Conservation (phyloP, 2,329 filamentous ascomycete genomes). For the Aureobasidium uvarum region DNA sequence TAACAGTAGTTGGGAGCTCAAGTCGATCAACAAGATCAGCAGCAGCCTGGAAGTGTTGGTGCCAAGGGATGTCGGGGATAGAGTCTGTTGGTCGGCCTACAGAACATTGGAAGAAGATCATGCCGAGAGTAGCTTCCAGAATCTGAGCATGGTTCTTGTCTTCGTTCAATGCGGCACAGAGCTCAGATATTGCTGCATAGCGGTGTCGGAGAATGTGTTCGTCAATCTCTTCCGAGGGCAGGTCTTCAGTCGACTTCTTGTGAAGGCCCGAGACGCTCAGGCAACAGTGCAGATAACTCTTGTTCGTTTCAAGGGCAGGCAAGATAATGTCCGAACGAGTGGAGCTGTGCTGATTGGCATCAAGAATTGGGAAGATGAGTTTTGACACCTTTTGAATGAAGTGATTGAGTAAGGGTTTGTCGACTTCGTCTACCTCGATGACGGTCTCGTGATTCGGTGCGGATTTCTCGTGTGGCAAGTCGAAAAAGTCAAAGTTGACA, state of each 20-base stretch:
- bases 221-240: slow-evolving; percentile 72
- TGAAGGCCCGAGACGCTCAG: slow-evolving; percentile 91
- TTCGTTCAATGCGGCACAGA: slow-evolving; percentile 76
- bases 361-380: slow-evolving; percentile 86
- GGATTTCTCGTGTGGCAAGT: slow-evolving; percentile 68
- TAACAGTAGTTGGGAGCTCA: slow-evolving; percentile 67
- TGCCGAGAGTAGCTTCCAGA: slow-evolving; percentile 85
- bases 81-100: slow-evolving; percentile 83
- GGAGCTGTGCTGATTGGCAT: slow-evolving; percentile 82
- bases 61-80: slow-evolving; percentile 91
- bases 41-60: slow-evolving; percentile 92
- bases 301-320: slow-evolving; percentile 85
- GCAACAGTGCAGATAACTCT: slow-evolving; percentile 92
- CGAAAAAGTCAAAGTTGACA: slow-evolving; percentile 74
- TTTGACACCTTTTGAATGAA: slow-evolving; percentile 86
- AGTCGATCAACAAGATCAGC: slow-evolving; percentile 82
- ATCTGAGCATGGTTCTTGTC: slow-evolving; percentile 85
- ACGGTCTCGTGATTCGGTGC: slow-evolving; percentile 65
- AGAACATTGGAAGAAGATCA: slow-evolving; percentile 95
- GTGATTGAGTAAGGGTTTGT: slow-evolving; percentile 83
- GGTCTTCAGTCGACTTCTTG: slow-evolving; percentile 71
- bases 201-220: slow-evolving; percentile 90
- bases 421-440: slow-evolving; percentile 81
- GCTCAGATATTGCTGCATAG: slow-evolving; percentile 78
- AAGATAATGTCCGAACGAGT: slow-evolving; percentile 79